These are phyloP conservation scores for Fusarium albidum DNA, from an alignment of 2,329 filamentous ascomycete species.

Conservation along the genomic window DNA sequence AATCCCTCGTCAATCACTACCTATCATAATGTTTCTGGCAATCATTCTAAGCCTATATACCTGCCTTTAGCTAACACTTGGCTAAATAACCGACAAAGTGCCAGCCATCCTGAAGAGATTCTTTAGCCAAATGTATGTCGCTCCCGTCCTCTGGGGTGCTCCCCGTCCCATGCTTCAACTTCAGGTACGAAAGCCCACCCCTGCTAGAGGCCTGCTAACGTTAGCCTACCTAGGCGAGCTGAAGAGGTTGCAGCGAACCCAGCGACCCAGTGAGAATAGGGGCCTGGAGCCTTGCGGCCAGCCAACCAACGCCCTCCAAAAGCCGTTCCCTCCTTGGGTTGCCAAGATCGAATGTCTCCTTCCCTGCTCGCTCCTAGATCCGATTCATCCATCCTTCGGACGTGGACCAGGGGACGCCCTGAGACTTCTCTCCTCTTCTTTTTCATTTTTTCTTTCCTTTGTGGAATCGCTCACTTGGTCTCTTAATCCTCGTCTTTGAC, in stretches of 20 bases:
- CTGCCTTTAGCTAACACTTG: too few relatives aligned
- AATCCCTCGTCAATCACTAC: too few relatives aligned
- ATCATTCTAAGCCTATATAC: too few relatives aligned
- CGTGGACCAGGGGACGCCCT: not conserved
- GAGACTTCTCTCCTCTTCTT: not conserved
- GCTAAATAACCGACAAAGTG: too few relatives aligned
- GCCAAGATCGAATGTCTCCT: slow-evolving; percentile 1
- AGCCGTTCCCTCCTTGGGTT: not conserved
- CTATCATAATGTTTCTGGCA: too few relatives aligned
- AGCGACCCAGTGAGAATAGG: not conserved
- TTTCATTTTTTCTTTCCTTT: not conserved
- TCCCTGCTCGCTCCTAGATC: not conserved
- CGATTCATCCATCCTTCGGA: not conserved
- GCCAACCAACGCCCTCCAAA: slow-evolving; percentile 21
- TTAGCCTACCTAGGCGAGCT: slow-evolving; percentile 10
- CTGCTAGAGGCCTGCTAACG: slow-evolving; percentile 8
- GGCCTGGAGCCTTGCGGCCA: slow-evolving; percentile 2
- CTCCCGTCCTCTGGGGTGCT: not conserved
- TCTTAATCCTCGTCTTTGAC: not conserved
- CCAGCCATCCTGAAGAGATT: not conserved
- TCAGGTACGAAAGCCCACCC: slow-evolving; percentile 4
- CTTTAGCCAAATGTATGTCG: too few relatives aligned
- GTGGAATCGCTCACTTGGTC: not conserved
- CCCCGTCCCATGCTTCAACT: not conserved
- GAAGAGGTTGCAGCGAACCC: not conserved